Percentiles rank a stretch among this genome's conserved stretches.
phyloP scores from a whole-genome alignment of 352 stramenopile species.

The Globisporangium irregulare region DNA sequence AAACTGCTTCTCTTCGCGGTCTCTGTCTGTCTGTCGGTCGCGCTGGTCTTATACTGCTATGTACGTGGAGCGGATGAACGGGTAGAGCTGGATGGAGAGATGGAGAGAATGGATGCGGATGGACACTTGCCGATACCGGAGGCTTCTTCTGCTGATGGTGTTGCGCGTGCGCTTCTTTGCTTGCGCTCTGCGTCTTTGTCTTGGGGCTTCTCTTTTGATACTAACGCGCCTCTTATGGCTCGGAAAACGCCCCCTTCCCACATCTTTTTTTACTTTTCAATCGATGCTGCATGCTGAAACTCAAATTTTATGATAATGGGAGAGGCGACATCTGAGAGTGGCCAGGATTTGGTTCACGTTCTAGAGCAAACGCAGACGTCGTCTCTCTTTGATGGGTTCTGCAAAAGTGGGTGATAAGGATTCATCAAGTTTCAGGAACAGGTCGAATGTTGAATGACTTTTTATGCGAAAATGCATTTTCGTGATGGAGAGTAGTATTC shows the following conservation, averaged over 20 bases:
- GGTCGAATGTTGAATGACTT: background rate
- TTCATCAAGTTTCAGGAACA: background rate
- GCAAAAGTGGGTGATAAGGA: background rate
- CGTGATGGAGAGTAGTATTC: background rate
- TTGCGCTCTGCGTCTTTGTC: background rate
- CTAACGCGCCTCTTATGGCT: background rate
- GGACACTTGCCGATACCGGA: background rate
- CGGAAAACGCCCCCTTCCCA: slow-evolving; percentile 3
- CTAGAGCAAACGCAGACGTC: background rate
- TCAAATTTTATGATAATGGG: background rate
- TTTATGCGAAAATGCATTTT: background rate
- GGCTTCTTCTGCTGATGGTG: background rate
- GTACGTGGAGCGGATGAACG: background rate
- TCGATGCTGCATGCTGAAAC: background rate
- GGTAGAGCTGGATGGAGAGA: background rate
- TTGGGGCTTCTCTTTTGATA: slow-evolving; percentile 4
- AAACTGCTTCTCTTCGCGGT: background rate
- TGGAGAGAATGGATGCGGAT: background rate
- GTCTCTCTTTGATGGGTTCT: background rate
- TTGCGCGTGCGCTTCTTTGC: slow-evolving; percentile 5
- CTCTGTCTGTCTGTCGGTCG: background rate
- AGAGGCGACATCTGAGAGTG: background rate
- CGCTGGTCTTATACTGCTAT: background rate
- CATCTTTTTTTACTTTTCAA: background rate
- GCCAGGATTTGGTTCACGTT: background rate